phyloP scores from a whole-genome alignment of 192 early-diverging fungal species.

The Jimgerdemannia lactiflua region DNA sequence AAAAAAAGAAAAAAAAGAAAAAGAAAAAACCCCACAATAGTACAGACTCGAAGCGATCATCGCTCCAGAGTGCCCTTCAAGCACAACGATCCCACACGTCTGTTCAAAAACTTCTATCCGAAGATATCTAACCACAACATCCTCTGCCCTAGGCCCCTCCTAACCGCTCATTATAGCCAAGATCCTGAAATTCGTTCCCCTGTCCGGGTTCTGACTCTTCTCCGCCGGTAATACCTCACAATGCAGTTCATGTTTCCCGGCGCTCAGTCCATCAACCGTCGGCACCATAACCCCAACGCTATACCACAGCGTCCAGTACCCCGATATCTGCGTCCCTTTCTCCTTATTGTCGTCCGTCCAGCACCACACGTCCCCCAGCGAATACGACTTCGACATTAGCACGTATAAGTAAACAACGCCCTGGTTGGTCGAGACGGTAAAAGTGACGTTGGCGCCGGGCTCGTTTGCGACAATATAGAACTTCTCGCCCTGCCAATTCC shows the following conservation, averaged over 20 bases:
- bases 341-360: conserved; percentile 14
- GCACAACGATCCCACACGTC: no score
- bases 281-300: conserved; percentile 12
- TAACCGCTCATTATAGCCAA: conserved; percentile 13
- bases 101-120: no score
- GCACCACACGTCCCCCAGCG: conserved; percentile 17
- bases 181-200: conserved; percentile 14
- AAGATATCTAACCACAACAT: background rate
- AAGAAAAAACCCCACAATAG: no score
- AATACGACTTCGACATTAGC: conserved; percentile 3
- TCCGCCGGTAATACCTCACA: conserved; percentile 7
- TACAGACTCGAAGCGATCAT: no score
- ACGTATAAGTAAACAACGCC: conserved; percentile 12
- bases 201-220: conserved; percentile 11
- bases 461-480: conserved; percentile 15
- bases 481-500: conserved; percentile 16
- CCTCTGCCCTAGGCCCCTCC: background rate
- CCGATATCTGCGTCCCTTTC: conserved; percentile 3
- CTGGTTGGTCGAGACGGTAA: conserved; percentile 9
- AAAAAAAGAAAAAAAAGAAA: no score
- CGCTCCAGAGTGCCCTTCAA: no score
- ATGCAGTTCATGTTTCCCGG: conserved; percentile 6
- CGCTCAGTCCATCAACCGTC: conserved; percentile 10
- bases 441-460: conserved; percentile 5
- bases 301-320: conserved; percentile 10